Base-by-base conservation (phyloP, 2,329 filamentous ascomycete species). In the Dendryphion nanum region DNA sequence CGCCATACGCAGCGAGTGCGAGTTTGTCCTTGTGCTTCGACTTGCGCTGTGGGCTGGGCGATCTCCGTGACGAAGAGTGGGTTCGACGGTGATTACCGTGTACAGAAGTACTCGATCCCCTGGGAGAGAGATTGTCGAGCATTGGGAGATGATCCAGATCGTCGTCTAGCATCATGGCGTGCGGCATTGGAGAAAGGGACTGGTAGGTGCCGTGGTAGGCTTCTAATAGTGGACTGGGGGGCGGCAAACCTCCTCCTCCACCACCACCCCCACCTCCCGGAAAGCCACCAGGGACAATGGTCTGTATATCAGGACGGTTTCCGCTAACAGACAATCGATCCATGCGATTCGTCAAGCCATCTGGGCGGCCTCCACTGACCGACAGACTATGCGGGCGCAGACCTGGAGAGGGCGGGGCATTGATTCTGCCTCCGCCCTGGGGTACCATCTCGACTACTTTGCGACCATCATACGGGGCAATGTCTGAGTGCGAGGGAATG, bases 171-270 rank as follows among this genome's bases (percentile, higher is more conserved):
- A 79, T 71, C 41, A 79, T 71, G 1, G 90, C 88, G 0, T 89
- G 89, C 0, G 90, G 90, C 88, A 96, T 95, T 0, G 91, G 90
- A 0, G 90, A 95, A 53, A 94, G 86, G 41, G 87, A 88, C 66
- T 97, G 91, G 55, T 95, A 97, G 1, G 90, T 95, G 26, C 91
- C 91, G 45, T 84, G 85, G 67, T 97, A 97, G 1, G 93, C 84
- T 67, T 97, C 91, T 2, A 95, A 79, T 34, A 97, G 74, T 1
- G 91, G 93, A 45, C 89, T 95, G 1, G 81, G 81, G 0, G 89
- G 88, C 2, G 88, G 78, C 30, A 75, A 26, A 43, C 51, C 5
- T 18, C 24, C 13, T 10, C 19, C 33, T 14, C 30, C 23, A 10
- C 23, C 23, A n/a, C 46, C n/a, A 41, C 46, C 23, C 43, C 50